These are phyloP conservation scores for Backusella sp. DNA, from an alignment of 192 early-diverging fungal species.

Conservation along the genomic window DNA sequence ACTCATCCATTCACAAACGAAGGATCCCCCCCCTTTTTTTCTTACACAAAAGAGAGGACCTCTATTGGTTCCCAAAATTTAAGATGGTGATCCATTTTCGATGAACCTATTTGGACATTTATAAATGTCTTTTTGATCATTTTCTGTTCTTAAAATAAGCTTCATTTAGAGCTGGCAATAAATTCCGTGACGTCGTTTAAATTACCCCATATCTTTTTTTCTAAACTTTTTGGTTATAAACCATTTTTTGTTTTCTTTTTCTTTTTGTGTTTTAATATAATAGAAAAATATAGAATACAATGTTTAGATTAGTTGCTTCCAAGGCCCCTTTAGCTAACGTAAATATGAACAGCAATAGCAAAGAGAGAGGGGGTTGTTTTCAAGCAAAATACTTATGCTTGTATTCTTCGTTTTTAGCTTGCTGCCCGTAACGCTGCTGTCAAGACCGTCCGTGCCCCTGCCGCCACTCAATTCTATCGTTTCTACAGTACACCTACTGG, in stretches of 20 bases:
- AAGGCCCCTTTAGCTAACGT: constrained; percentile 37
- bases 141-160: background rate
- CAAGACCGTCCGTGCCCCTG: constrained; percentile 30
- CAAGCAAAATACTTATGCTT: background rate
- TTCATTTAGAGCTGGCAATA: constrained; percentile 4
- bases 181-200: constrained; percentile 9
- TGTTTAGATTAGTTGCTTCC: constrained; percentile 36
- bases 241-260: constrained; percentile 16
- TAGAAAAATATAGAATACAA: constrained; percentile 11
- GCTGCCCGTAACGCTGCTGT: constrained; percentile 32
- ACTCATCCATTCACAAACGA: no score
- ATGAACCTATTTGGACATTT: background rate
- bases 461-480: constrained; percentile 32
- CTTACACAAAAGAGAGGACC: no score
- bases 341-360: background rate
- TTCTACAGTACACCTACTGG: constrained; percentile 39
- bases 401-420: constrained; percentile 19
- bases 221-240: background rate
- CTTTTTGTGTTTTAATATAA: constrained; percentile 17
- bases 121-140: background rate
- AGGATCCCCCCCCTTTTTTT: no score
- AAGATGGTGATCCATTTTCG: background rate
- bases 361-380: background rate
- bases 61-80: background rate
- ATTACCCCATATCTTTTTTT: background rate